Conservation (phyloP, 495 filamentous ascomycete species). For the Aspergillus ellipticus region DNA sequence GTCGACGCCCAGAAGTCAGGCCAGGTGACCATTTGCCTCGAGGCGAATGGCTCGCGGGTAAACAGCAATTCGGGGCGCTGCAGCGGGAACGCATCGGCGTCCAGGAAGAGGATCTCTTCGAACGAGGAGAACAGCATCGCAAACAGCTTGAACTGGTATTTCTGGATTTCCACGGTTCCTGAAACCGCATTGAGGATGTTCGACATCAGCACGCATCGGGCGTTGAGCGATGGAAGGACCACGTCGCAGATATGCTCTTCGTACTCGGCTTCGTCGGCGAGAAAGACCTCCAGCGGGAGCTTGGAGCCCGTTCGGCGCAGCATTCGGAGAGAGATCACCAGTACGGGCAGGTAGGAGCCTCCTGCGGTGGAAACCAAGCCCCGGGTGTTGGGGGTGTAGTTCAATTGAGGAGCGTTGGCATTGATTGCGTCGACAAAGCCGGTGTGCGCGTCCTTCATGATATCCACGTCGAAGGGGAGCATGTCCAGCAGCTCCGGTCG, state of each 20-base stretch:
- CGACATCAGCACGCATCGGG: slow-evolving; percentile 43
- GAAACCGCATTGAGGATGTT: slow-evolving; percentile 30
- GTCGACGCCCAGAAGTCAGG: slow-evolving; percentile 54
- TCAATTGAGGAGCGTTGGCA: slow-evolving; percentile 28
- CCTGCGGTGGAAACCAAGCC: slow-evolving; percentile 44
- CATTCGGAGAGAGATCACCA: slow-evolving; percentile 49
- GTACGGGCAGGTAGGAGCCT: slow-evolving; percentile 35
- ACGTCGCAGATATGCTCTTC: slow-evolving; percentile 46
- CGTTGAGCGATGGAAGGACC: slow-evolving; percentile 45
- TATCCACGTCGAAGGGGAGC: slow-evolving; percentile 22
- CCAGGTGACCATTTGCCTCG: slow-evolving; percentile 48
- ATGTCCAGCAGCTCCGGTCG: slow-evolving; percentile 32
- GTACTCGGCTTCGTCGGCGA: slow-evolving; percentile 43
- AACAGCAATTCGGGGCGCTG: slow-evolving; percentile 46
- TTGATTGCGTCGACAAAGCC: slow-evolving; percentile 36
- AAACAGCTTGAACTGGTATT: slow-evolving; percentile 53
- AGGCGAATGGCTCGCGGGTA: slow-evolving; percentile 39
- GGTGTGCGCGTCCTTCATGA: slow-evolving; percentile 30
- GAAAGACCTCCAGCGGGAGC: slow-evolving; percentile 53
- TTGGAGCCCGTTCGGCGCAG: slow-evolving; percentile 48
- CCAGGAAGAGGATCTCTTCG: slow-evolving; percentile 52
- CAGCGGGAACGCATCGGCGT: slow-evolving; percentile 50
- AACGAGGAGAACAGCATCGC: slow-evolving; percentile 54
- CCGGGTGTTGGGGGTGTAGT: slow-evolving; percentile 33
- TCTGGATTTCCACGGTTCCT: slow-evolving; percentile 22